Base-by-base conservation (phyloP, 148 eudicot species). In the Camellia japonica region DNA sequence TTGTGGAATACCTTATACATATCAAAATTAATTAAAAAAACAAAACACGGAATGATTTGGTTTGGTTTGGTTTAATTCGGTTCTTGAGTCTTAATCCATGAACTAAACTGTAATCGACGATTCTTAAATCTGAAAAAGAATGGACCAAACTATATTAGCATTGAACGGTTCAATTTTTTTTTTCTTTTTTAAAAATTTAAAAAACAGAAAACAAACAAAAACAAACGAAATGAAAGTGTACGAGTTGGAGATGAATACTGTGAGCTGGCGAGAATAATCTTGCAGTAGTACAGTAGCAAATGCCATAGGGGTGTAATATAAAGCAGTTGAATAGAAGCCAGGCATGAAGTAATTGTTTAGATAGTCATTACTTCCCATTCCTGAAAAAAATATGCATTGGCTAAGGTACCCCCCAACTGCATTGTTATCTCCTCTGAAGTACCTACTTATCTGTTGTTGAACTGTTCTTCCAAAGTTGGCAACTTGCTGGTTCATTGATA, bases 331-430 rank as follows among this genome's bases (percentile, higher is more conserved):
- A 74, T 90, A 95, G 72, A 62, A 87, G 49, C 81, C 43, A 1
- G 90, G 77, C 98, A 93, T 93, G 88, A 95, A 95, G 78, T 93
- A 95, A 70, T 95, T 95, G 88, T 95, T 94, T 54, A 94, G 93
- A 80, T 94, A 94, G 83, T 94, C 98, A 54, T 94, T 94, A 81
- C 98, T 94, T 71, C 98, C 98, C 80, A 95, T 58, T 71, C 97
- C 97, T 0, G 90, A 82, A 73, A 83, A 91, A 61, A 93, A 71
- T 2, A 95, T 86, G 89, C 95, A 93, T 60, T 87, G 90, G 87
- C 86, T 90, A 3, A 94, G 82, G 80, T 94, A 85, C 47, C 75
- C 82, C 43, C 75, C 81, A 0, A 91, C 72, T 2, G 86, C 88
- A 42, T 68, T 80, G 23, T 23, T 7, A 67, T 92, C 92, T 79